A percentile compares a stretch with the other conserved stretches of the same genome.
Conservation (phyloP, 1,139 yeast genomes). For the Saccharomyces uvarum region DNA sequence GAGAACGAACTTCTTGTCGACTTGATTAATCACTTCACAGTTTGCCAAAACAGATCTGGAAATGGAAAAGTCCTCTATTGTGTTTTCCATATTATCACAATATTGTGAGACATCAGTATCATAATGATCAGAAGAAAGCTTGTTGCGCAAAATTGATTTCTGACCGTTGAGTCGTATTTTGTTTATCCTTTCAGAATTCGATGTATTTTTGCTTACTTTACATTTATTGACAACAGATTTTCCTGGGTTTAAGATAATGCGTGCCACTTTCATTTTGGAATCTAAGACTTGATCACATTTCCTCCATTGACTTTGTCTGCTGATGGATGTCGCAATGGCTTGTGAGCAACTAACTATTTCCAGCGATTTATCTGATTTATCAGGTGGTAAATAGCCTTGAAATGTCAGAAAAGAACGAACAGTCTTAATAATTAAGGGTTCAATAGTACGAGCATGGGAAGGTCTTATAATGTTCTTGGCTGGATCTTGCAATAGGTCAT, state of each 20-base stretch:
- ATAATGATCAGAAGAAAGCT: neutral
- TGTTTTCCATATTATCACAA: constrained; percentile 42
- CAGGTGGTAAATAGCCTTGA: constrained; percentile 20
- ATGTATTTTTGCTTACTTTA: neutral
- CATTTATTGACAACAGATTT: neutral
- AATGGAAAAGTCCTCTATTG: constrained; percentile 43
- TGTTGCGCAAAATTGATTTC: neutral
- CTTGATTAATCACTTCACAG: constrained; percentile 40
- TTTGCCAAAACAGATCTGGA: constrained; percentile 14
- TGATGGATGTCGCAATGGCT: neutral
- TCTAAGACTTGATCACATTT: neutral
- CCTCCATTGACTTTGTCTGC: neutral
- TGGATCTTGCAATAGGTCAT: constrained; percentile 41
- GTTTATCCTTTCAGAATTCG: neutral
- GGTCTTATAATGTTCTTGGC: constrained; percentile 32
- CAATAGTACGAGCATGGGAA: constrained; percentile 28
- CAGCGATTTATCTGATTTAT: neutral
- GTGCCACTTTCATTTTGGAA: neutral
- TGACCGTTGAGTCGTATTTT: neutral
- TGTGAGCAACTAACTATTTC: neutral
- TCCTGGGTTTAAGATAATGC: neutral
- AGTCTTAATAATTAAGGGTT: constrained; percentile 31
- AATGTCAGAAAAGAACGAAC: constrained; percentile 30
- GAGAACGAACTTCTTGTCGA: constrained; percentile 54
- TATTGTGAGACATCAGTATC: neutral